Conservation (phyloP, 1,139 yeast genomes). For the Blastobotrys indianensis region DNA sequence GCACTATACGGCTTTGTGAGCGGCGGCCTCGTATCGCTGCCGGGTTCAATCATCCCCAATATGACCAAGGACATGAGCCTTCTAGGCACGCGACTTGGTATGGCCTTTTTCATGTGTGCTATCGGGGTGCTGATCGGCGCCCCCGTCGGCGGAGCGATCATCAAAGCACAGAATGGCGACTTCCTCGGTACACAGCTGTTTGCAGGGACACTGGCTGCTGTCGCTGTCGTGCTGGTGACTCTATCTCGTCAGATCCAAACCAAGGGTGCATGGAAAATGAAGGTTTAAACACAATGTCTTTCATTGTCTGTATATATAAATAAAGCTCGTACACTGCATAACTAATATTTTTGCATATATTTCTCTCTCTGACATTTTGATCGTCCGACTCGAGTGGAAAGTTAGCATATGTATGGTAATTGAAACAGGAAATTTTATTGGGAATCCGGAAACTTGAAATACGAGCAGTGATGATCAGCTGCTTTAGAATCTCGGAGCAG, state of each 20-base stretch:
- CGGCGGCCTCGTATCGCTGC: slow-evolving; percentile 41
- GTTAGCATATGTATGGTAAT: too few relatives aligned
- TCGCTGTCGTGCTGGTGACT: slow-evolving; percentile 47
- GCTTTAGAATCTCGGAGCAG: too few relatives aligned
- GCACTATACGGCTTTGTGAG: slow-evolving; percentile 47
- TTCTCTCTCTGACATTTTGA: too few relatives aligned
- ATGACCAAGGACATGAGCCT: slow-evolving; percentile 43
- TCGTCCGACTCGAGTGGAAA: too few relatives aligned
- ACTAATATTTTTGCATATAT: too few relatives aligned
- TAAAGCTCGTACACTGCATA: too few relatives aligned
- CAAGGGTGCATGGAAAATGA: slow-evolving; percentile 1
- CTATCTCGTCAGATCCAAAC: slow-evolving; percentile 42
- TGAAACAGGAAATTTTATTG: too few relatives aligned
- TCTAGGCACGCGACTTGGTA: slow-evolving; percentile 48
- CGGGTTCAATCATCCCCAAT: slow-evolving; percentile 42
- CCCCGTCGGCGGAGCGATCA: slow-evolving; percentile 49
- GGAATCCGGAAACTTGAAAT: too few relatives aligned
- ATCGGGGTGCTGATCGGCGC: slow-evolving; percentile 51
- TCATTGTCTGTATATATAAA: too few relatives aligned
- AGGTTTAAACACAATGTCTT: too few relatives aligned
- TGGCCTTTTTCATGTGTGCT: slow-evolving; percentile 49
- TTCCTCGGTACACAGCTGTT: slow-evolving; percentile 19
- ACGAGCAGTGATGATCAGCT: too few relatives aligned
- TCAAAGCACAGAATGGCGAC: slow-evolving; percentile 18
- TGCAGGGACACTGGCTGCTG: slow-evolving; percentile 15